Conservation (phyloP, 2,329 filamentous ascomycete species). For the Calonectria fujianensis region DNA sequence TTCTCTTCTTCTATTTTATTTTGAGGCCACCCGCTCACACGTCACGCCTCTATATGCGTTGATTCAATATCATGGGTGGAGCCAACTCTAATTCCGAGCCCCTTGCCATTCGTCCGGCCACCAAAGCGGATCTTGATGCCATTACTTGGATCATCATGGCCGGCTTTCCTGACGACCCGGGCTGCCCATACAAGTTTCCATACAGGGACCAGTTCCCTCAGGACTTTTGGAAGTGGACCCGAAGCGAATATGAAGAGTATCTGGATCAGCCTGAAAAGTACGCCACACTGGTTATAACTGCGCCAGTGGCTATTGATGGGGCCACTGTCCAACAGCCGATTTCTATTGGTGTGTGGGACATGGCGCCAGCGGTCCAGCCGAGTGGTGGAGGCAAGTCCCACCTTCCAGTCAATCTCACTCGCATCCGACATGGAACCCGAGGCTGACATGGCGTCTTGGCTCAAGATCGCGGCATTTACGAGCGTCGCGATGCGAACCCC, state of each 20-base stretch:
- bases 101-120: background rate
- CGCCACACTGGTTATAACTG: background rate
- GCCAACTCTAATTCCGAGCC: background rate
- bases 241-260: slow-evolving; percentile 35
- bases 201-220: slow-evolving; percentile 1
- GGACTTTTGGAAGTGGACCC: slow-evolving; percentile 39
- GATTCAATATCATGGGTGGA: background rate
- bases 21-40: background rate
- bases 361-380: background rate
- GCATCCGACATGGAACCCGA: background rate
- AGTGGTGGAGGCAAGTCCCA: background rate
- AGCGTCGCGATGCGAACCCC: slow-evolving; percentile 28
- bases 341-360: background rate
- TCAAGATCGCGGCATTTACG: slow-evolving; percentile 37
- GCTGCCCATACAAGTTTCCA: background rate
- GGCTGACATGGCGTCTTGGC: background rate
- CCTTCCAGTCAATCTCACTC: background rate
- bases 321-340: background rate
- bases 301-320: background rate
- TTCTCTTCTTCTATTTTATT: background rate
- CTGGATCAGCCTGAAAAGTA: slow-evolving; percentile 32
- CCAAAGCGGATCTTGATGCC: background rate
- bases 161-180: slow-evolving; percentile 1
- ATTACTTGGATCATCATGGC: background rate
- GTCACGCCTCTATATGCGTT: background rate